Conservation (phyloP, 2,329 filamentous ascomycete genomes). For the Eurotiales sp. region DNA sequence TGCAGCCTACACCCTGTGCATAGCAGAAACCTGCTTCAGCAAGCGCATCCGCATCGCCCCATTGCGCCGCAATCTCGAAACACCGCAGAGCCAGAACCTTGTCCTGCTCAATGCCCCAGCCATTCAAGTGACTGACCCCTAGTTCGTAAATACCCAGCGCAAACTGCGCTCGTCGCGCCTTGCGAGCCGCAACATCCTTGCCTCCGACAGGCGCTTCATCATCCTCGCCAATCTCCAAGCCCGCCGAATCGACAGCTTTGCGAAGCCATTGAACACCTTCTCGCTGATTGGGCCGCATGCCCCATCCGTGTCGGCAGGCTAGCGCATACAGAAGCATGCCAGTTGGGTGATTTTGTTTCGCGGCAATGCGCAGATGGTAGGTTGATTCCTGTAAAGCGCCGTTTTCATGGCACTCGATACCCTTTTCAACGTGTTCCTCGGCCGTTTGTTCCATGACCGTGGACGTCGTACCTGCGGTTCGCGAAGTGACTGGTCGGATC, state of each 20-base stretch:
- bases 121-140: conserved; percentile 95
- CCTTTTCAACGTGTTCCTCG: conserved; percentile 86
- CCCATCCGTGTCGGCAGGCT: conserved; percentile 95
- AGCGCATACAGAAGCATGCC: conserved; percentile 95
- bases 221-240: conserved; percentile 77
- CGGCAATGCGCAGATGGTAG: conserved; percentile 88
- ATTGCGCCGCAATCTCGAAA: conserved; percentile 92
- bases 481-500: conserved; percentile 35
- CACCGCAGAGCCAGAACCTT: conserved; percentile 82
- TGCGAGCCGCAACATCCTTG: conserved; percentile 64
- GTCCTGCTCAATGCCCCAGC: conserved; percentile 95
- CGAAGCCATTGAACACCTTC: conserved; percentile 91
- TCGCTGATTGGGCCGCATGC: conserved; percentile 84
- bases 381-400: conserved; percentile 90
- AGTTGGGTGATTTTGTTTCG: conserved; percentile 78
- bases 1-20: conserved; percentile 85
- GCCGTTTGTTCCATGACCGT: conserved; percentile 37
- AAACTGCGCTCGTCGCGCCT: conserved; percentile 86
- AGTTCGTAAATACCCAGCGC: conserved; percentile 94
- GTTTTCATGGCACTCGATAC: conserved; percentile 83
- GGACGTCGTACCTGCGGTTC: conserved; percentile 25
- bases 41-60: conserved; percentile 92
- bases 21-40: conserved; percentile 96
- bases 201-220: conserved; percentile 48
- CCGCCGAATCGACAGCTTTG: conserved; percentile 81